Evolutionary conservation across 164 flowering plant species (phyloP).

Genomic region (Stephania cephalantha): DNA sequence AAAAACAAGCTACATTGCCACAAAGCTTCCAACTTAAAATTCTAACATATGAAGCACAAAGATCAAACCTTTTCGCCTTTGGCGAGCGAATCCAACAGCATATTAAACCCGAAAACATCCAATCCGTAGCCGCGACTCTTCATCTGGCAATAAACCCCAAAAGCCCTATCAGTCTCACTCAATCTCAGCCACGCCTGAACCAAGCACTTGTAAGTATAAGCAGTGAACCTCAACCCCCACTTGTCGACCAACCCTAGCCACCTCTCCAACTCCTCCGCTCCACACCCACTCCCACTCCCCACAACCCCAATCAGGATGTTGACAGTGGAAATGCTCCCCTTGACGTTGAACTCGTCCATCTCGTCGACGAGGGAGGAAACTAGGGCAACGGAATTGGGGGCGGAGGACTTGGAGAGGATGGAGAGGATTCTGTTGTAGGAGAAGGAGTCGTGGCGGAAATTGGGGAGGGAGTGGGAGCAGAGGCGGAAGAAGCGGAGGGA

Average conservation of each 20-base stretch:
- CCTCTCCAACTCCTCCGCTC: constrained; percentile 28
- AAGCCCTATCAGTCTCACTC: constrained; percentile 36
- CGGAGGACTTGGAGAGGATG: constrained; percentile 32
- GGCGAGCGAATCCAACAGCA: no score
- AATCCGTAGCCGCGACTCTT: no score
- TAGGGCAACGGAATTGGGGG: constrained; percentile 62
- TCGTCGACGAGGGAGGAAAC: constrained; percentile 36
- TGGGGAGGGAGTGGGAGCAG: constrained; percentile 45
- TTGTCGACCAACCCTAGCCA: constrained; percentile 43
- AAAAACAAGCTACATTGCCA: not conserved
- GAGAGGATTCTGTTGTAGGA: constrained; percentile 63
- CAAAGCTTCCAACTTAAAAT: not conserved
- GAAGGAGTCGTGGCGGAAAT: constrained; percentile 64
- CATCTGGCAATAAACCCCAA: constrained; percentile 11
- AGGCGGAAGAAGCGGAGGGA: constrained; percentile 3
- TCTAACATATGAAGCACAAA: not conserved
- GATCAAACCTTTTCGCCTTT: no score
- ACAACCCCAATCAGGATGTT: constrained; percentile 64
- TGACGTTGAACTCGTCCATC: constrained; percentile 44
- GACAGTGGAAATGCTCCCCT: constrained; percentile 71
- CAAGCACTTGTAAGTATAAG: constrained; percentile 75
- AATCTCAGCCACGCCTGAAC: constrained; percentile 66
- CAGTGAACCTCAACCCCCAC: constrained; percentile 64
- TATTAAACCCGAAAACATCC: no score
- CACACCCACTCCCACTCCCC: constrained; percentile 30